phyloP scores from a whole-genome alignment of 805 yeast species.

The Blastobotrys attinorum region DNA sequence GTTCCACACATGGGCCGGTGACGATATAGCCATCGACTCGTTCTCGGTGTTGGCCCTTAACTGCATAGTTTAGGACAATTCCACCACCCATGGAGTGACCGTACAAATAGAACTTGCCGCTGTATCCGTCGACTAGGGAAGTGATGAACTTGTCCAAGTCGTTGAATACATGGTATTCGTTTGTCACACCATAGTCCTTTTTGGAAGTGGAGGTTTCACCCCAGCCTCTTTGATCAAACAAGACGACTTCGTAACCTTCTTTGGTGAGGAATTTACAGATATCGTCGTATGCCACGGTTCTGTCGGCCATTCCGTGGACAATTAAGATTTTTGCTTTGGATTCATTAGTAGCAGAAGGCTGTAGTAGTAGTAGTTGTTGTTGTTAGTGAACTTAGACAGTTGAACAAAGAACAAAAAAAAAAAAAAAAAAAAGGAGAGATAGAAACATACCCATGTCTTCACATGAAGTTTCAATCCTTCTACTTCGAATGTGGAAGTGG shows the following conservation, averaged over 20 bases:
- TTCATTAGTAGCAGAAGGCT: too few relatives aligned
- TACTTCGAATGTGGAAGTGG: neutral
- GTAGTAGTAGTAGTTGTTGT: too few relatives aligned
- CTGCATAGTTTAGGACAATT: constrained; percentile 29
- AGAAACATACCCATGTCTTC: constrained; percentile 16
- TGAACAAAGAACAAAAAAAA: too few relatives aligned
- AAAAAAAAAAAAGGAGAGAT: too few relatives aligned
- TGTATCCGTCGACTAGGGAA: constrained; percentile 7
- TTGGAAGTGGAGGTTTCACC: constrained; percentile 27
- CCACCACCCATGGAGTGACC: constrained; percentile 37
- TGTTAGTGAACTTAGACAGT: too few relatives aligned
- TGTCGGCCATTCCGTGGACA: constrained; percentile 34
- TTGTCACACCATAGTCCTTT: constrained; percentile 27
- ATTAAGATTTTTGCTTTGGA: constrained; percentile 26
- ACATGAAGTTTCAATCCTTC: constrained; percentile 12
- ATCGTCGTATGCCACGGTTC: constrained; percentile 24
- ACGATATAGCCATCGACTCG: constrained; percentile 28
- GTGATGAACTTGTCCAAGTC: constrained; percentile 29
- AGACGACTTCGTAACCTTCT: constrained; percentile 29
- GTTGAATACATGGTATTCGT: constrained; percentile 25
- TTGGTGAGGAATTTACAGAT: constrained; percentile 24
- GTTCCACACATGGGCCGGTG: constrained; percentile 27
- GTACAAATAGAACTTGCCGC: constrained; percentile 25
- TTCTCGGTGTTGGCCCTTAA: constrained; percentile 27
- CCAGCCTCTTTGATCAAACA: constrained; percentile 34